Conservation (phyloP, 306 rosid species). For the Lablab purpureus region DNA sequence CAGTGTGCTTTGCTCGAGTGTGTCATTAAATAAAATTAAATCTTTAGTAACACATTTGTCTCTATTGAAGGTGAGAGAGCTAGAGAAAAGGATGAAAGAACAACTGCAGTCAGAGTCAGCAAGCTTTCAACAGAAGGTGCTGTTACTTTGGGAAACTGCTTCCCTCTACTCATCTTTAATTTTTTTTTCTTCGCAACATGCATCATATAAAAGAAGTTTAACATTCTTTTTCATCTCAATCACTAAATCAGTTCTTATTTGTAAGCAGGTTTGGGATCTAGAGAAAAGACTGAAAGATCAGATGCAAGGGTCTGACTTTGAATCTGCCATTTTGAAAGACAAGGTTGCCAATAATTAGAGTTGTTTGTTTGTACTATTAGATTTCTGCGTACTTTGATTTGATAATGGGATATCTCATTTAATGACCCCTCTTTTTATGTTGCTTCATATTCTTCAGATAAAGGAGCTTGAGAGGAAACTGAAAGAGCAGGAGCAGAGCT, state of each 20-base stretch:
- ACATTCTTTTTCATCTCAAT: constrained; percentile 8
- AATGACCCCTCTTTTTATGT: neutral
- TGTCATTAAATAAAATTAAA: neutral
- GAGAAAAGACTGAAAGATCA: constrained; percentile 72
- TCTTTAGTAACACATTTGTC: constrained; percentile 15
- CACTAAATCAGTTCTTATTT: constrained; percentile 12
- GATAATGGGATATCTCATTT: constrained; percentile 18
- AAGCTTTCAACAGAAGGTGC: constrained; percentile 70
- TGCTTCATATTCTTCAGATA: constrained; percentile 58
- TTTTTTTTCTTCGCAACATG: neutral
- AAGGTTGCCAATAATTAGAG: constrained; percentile 60
- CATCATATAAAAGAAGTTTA: neutral
- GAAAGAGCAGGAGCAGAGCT: constrained; percentile 66
- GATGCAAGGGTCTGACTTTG: constrained; percentile 66
- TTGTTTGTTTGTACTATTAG: neutral
- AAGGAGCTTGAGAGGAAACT: constrained; percentile 76
- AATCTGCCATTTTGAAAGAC: constrained; percentile 64
- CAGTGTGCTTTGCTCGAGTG: neutral
- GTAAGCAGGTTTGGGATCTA: constrained; percentile 74
- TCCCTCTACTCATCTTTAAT: constrained; percentile 10
- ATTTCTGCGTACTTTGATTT: neutral
- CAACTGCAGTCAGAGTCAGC: constrained; percentile 66
- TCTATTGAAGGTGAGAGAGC: constrained; percentile 72
- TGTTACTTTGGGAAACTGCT: constrained; percentile 22
- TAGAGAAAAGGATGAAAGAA: constrained; percentile 73